phyloP scores from a whole-genome alignment of 2,329 filamentous ascomycete genomes.

The Pezicula carpinea region DNA sequence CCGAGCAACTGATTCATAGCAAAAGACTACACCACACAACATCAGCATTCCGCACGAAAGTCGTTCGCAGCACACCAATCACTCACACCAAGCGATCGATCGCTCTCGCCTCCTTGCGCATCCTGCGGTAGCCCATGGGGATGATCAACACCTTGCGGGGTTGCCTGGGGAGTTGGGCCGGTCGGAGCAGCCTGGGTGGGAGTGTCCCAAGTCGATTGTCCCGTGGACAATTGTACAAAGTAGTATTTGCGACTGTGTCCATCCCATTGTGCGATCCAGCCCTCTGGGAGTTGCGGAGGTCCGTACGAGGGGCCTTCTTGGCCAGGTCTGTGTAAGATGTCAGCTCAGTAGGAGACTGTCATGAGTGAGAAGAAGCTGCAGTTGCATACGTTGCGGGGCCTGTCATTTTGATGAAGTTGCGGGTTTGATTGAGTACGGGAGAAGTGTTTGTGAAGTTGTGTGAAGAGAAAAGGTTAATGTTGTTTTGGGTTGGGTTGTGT shows the following conservation, averaged over 20 bases:
- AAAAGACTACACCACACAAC: slow-evolving; percentile 16
- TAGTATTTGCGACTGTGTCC: slow-evolving; percentile 61
- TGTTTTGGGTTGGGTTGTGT: too few species aligned
- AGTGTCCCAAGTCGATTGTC: slow-evolving; percentile 69
- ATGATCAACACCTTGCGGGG: slow-evolving; percentile 45
- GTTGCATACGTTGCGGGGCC: slow-evolving; percentile 23
- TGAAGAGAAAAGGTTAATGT: too few species aligned
- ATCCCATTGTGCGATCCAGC: slow-evolving; percentile 70
- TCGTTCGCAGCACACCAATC: background rate
- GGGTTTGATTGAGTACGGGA: background rate
- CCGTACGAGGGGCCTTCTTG: slow-evolving; percentile 30
- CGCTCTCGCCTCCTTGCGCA: slow-evolving; percentile 46
- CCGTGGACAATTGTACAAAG: slow-evolving; percentile 68
- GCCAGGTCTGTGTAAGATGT: slow-evolving; percentile 21
- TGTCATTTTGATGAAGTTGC: slow-evolving; percentile 17
- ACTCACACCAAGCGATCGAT: slow-evolving; percentile 63
- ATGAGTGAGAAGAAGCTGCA: slow-evolving; percentile 2
- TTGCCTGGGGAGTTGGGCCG: slow-evolving; percentile 53
- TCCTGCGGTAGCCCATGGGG: slow-evolving; percentile 52
- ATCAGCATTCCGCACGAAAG: slow-evolving; percentile 8
- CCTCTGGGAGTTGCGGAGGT: slow-evolving; percentile 56
- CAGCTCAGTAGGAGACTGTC: slow-evolving; percentile 2
- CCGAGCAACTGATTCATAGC: slow-evolving; percentile 31
- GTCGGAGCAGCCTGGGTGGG: slow-evolving; percentile 60
- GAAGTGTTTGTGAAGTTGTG: too few species aligned